Evolutionary conservation across 495 filamentous ascomycete genomes (phyloP).

Genomic region (Wilcoxina mikolae): DNA sequence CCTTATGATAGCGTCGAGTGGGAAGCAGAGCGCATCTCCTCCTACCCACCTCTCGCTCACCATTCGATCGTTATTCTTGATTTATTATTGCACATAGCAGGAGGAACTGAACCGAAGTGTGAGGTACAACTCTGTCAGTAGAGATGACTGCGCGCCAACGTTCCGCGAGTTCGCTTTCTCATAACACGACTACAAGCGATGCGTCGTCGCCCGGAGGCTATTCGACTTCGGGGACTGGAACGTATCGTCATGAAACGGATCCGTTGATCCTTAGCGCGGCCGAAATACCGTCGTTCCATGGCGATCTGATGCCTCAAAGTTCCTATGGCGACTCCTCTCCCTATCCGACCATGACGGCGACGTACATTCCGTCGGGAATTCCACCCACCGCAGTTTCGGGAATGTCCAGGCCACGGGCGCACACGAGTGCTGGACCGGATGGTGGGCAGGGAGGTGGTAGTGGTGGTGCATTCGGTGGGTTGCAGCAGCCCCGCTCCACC

Average conservation of each 20-base stretch:
- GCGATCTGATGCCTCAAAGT: slow-evolving; percentile 19
- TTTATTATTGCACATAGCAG: too few relatives aligned
- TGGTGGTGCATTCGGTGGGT: slow-evolving; percentile 14
- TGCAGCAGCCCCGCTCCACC: slow-evolving; percentile 15
- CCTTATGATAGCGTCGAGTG: slow-evolving; percentile 4
- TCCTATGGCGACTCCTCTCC: slow-evolving; percentile 16
- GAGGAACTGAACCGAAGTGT: too few relatives aligned
- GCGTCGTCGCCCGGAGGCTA: slow-evolving; percentile 24
- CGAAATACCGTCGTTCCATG: slow-evolving; percentile 26
- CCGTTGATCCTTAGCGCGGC: slow-evolving; percentile 14
- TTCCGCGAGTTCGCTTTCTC: slow-evolving; percentile 24
- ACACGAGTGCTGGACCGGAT: slow-evolving; percentile 24
- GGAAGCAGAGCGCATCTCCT: background rate
- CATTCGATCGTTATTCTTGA: too few relatives aligned
- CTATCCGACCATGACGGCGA: slow-evolving; percentile 23
- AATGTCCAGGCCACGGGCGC: slow-evolving; percentile 18
- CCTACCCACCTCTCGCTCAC: background rate
- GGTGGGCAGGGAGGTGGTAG: slow-evolving; percentile 7
- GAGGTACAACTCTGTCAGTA: too few relatives aligned
- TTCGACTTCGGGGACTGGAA: slow-evolving; percentile 12
- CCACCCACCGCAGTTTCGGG: background rate
- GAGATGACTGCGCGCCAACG: slow-evolving; percentile 26
- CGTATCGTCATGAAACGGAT: slow-evolving; percentile 23
- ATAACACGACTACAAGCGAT: slow-evolving; percentile 15
- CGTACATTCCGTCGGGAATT: slow-evolving; percentile 8